These are phyloP conservation scores for Chlorella sp. DNA, from an alignment of 139 green algal genomes.

Conservation along the genomic window DNA sequence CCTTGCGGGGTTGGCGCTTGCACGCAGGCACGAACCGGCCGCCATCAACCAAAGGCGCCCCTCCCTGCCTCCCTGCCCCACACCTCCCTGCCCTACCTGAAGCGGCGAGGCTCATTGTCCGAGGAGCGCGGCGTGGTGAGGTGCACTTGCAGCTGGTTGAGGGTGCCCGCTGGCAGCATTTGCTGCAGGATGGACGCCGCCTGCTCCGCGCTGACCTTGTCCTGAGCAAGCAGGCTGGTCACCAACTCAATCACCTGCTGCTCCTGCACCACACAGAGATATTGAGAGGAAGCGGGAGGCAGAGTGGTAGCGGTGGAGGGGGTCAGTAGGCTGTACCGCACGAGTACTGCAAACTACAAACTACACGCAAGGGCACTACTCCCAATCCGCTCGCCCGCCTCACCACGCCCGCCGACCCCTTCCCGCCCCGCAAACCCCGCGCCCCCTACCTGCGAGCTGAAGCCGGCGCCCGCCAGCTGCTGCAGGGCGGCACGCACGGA, in stretches of 20 bases:
- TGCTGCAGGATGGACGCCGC: slow-evolving; percentile 48
- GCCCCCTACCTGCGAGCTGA: slow-evolving; percentile 26
- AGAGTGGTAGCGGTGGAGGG: too few relatives aligned
- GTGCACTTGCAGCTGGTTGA: slow-evolving; percentile 18
- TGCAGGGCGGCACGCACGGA: slow-evolving; percentile 24
- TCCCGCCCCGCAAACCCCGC: not conserved
- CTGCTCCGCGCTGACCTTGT: slow-evolving; percentile 32
- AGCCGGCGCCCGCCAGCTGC: slow-evolving; percentile 41
- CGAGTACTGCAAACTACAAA: not conserved
- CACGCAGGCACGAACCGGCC: too few relatives aligned
- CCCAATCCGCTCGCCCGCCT: not conserved
- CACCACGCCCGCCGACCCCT: not conserved
- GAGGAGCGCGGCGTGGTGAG: slow-evolving; percentile 20
- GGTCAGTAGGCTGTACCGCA: not conserved
- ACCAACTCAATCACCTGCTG: slow-evolving; percentile 50
- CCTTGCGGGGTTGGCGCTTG: too few relatives aligned
- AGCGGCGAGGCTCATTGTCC: not conserved
- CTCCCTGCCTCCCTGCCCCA: not conserved
- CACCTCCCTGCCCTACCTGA: not conserved
- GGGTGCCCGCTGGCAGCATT: slow-evolving; percentile 25
- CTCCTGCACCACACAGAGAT: slow-evolving; percentile 20
- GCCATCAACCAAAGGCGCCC: too few relatives aligned
- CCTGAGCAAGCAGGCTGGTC: slow-evolving; percentile 41
- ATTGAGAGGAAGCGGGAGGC: not conserved
- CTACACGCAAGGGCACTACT: not conserved